Evolutionary conservation across 202 grass and related monocot species (phyloP).

Genomic region (Carex arenaria): DNA sequence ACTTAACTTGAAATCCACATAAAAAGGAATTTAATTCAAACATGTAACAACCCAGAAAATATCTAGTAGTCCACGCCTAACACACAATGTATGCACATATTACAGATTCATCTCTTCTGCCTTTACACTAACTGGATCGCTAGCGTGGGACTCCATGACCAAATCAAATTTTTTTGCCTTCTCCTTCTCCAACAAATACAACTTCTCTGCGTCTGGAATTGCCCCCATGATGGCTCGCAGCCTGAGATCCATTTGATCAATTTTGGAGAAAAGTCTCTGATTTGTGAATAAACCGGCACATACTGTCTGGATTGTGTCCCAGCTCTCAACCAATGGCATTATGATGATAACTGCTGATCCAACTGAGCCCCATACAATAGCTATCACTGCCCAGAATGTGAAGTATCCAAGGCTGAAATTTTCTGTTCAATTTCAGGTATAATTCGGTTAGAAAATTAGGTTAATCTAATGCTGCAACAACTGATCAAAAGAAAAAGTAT

Average conservation of each 20-base stretch:
- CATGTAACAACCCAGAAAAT: neutral
- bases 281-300: conserved; percentile 77
- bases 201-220: conserved; percentile 59
- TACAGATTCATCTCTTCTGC: conserved; percentile 17
- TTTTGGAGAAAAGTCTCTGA: conserved; percentile 43
- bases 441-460: neutral
- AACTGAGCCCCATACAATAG: conserved; percentile 64
- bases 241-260: conserved; percentile 59
- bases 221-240: conserved; percentile 47
- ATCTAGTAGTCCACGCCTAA: neutral
- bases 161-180: conserved; percentile 32
- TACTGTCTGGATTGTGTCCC: conserved; percentile 59
- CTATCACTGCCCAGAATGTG: conserved; percentile 76
- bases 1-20: neutral
- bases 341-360: conserved; percentile 75
- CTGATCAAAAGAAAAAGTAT: neutral
- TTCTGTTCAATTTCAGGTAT: conserved; percentile 22
- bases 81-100: neutral
- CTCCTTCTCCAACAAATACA: conserved; percentile 37
- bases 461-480: neutral
- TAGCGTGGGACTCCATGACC: conserved; percentile 13
- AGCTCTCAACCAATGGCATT: conserved; percentile 68
- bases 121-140: neutral
- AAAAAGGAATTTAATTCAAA: neutral
- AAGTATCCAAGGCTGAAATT: conserved; percentile 74